Conservation (phyloP, 139 green algal species). For the Yamagishiella unicocca region DNA sequence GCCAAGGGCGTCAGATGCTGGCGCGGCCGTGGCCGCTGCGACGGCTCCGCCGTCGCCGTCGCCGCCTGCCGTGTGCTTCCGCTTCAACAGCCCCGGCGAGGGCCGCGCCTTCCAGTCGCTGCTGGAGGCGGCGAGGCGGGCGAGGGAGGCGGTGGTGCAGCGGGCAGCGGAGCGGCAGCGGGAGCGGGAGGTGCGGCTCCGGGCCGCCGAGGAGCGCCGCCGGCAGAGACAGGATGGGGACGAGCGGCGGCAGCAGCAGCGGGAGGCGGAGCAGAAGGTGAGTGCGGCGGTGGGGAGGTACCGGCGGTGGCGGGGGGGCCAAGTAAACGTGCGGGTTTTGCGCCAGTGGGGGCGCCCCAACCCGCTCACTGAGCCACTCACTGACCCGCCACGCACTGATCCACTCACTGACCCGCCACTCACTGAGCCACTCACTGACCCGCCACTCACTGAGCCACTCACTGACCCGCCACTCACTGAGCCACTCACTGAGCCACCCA, state of each 20-base stretch:
- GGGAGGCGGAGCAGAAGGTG: too few relatives aligned
- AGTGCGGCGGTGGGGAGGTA: too few relatives aligned
- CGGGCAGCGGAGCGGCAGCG: neutral
- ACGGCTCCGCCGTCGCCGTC: neutral
- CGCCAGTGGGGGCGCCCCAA: too few relatives aligned
- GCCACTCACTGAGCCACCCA: too few relatives aligned
- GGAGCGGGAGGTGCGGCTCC: neutral
- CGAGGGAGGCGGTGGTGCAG: neutral
- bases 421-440: too few relatives aligned
- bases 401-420: too few relatives aligned
- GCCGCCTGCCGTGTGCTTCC: conserved; percentile 12
- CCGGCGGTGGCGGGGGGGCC: neutral
- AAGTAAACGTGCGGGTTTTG: too few relatives aligned
- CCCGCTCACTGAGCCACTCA: too few relatives aligned
- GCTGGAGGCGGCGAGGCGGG: neutral
- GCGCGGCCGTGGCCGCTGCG: neutral
- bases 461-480: too few relatives aligned
- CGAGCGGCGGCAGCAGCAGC: neutral
- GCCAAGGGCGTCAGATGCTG: too few relatives aligned
- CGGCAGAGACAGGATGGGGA: neutral
- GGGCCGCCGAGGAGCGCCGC: neutral
- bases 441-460: too few relatives aligned
- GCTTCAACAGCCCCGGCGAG: conserved; percentile 31
- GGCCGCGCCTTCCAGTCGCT: conserved; percentile 26
- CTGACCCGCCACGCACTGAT: too few relatives aligned